Conservation (phyloP, 768 basidiomycete species). For the Pleurotus salmoneostramineus region DNA sequence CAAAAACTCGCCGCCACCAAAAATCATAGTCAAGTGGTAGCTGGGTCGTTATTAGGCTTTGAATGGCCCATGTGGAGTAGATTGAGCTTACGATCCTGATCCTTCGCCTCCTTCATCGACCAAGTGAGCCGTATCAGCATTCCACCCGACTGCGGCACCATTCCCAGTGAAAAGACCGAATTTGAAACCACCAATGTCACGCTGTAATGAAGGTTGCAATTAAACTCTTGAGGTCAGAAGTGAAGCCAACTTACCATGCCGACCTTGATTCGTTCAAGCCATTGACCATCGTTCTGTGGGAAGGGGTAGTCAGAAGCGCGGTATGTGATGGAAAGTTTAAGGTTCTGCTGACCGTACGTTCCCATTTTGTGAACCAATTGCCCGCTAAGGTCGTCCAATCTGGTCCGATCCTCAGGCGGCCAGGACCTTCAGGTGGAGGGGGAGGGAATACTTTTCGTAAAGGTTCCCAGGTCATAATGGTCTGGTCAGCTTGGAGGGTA, state of each 20-base stretch:
- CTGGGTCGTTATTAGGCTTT: conserved; percentile 11
- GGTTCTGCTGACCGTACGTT: conserved; percentile 24
- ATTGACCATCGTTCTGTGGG: conserved; percentile 29
- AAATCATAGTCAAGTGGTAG: conserved; percentile 29
- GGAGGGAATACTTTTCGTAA: conserved; percentile 32
- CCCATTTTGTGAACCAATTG: conserved; percentile 38
- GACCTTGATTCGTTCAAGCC: conserved; percentile 29
- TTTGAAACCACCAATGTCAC: conserved; percentile 31
- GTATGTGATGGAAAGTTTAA: background rate
- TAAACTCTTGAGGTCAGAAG: background rate
- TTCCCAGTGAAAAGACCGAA: conserved; percentile 33
- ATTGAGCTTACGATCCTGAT: conserved; percentile 20
- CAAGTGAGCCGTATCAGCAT: conserved; percentile 32
- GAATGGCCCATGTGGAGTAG: background rate
- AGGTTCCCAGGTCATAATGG: conserved; percentile 36
- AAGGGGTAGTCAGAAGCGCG: background rate
- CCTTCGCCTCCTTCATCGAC: conserved; percentile 33
- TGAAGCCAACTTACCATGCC: conserved; percentile 25
- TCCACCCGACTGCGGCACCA: conserved; percentile 32
- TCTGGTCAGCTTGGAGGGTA: conserved; percentile 29
- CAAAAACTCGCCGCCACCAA: conserved; percentile 33
- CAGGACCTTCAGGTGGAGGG: conserved; percentile 29
- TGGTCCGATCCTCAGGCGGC: conserved; percentile 30
- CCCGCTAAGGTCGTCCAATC: conserved; percentile 34
- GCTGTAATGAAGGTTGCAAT: conserved; percentile 12